These are phyloP conservation scores for Huntiella abstrusa DNA, from an alignment of 2,329 filamentous ascomycete species.

Conservation along the genomic window DNA sequence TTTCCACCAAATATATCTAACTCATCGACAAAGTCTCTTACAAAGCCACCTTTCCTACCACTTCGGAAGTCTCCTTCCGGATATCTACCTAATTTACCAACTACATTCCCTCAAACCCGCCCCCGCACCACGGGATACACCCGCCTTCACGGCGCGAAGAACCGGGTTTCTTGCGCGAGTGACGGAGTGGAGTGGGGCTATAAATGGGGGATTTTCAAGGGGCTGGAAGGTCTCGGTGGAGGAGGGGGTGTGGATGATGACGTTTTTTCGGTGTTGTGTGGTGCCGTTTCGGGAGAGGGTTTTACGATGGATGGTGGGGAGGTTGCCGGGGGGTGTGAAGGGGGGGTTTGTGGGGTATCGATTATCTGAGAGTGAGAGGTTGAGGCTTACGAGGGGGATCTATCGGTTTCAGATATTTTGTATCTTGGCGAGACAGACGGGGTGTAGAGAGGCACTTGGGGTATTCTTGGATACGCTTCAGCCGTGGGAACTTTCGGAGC, in stretches of 20 bases:
- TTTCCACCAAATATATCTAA: conserved; percentile 3
- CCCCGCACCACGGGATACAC: neutral
- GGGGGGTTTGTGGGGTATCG: neutral
- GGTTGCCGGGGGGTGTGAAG: conserved; percentile 1
- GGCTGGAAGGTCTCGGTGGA: neutral
- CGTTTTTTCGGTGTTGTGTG: conserved; percentile 8
- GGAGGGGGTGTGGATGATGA: conserved; percentile 5
- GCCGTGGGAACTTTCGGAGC: conserved; percentile 9
- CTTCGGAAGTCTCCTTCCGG: conserved; percentile 7
- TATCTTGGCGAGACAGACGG: too few relatives aligned
- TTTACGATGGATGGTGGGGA: conserved; percentile 3
- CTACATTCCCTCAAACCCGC: conserved; percentile 8
- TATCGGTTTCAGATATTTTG: conserved; percentile 9
- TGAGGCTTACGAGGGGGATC: conserved; percentile 6
- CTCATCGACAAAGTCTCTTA: conserved; percentile 6
- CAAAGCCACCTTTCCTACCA: conserved; percentile 4
- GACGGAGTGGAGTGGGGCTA: too few relatives aligned
- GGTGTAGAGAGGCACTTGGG: neutral
- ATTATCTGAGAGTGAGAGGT: neutral
- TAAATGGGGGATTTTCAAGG: too few relatives aligned
- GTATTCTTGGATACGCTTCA: conserved; percentile 6
- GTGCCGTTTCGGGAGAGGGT: conserved; percentile 2
- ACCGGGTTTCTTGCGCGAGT: neutral
- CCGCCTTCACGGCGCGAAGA: neutral
- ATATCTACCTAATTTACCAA: conserved; percentile 7